A percentile compares a stretch with the other conserved stretches of the same genome.
phyloP scores from a whole-genome alignment of 495 filamentous ascomycete genomes.

The Talaromyces trachyspermus region DNA sequence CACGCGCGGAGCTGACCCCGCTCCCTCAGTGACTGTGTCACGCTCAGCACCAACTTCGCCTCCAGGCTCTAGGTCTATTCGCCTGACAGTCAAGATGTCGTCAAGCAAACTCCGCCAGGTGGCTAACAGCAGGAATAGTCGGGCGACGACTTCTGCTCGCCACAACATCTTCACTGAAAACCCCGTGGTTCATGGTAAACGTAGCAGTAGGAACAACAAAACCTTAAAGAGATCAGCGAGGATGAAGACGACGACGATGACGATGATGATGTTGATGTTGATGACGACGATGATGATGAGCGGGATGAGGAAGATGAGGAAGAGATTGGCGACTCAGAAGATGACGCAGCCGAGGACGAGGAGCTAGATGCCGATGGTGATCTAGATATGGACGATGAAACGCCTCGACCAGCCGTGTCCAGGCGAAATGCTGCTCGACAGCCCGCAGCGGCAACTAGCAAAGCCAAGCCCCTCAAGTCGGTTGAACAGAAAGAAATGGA shows the following conservation, averaged over 20 bases:
- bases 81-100: slow-evolving; percentile 78
- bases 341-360: slow-evolving; percentile 51
- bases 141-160: slow-evolving; percentile 20
- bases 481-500: slow-evolving; percentile 58
- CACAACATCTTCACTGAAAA: slow-evolving; percentile 46
- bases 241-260: slow-evolving; percentile 42
- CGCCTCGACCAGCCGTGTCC: slow-evolving; percentile 30
- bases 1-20: slow-evolving; percentile 25
- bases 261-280: too few relatives aligned
- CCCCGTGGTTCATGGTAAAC: slow-evolving; percentile 54
- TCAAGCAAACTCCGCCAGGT: slow-evolving; percentile 75
- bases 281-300: slow-evolving; percentile 36
- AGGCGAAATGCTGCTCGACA: slow-evolving; percentile 24
- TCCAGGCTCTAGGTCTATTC: slow-evolving; percentile 56
- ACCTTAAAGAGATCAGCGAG: slow-evolving; percentile 57
- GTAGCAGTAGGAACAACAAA: slow-evolving; percentile 58
- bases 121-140: slow-evolving; percentile 39
- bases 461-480: slow-evolving; percentile 33
- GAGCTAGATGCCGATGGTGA: slow-evolving; percentile 50
- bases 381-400: slow-evolving; percentile 49
- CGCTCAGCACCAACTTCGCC: slow-evolving; percentile 48
- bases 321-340: slow-evolving; percentile 49
- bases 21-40: slow-evolving; percentile 41
- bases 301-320: slow-evolving; percentile 54
- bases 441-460: slow-evolving; percentile 21